Evolutionary conservation across 192 early-diverging fungal species (phyloP), one percentile per base, ranked within the genome.

Genomic region (Thamnidium elegans): DNA sequence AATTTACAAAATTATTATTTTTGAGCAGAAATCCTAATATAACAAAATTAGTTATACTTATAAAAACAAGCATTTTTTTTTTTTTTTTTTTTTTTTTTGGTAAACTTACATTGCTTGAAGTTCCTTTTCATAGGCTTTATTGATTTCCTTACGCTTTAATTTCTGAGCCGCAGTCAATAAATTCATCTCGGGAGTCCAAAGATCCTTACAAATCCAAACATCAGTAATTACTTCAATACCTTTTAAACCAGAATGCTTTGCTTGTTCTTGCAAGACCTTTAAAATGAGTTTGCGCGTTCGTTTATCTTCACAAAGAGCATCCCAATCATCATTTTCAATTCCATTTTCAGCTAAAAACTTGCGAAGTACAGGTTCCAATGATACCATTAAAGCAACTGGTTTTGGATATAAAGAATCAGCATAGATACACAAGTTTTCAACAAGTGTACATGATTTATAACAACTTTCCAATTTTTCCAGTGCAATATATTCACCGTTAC

Each of bases 111-210:
- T 80, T 17, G 47, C 46, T 55, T 85, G 71, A 61, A 94, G 75
- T 67, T 90, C 59, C 1, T 55, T 17, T 55, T 80, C 74, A 71
- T 90, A 91, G 21, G 66, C 73, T 46, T 82, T 73, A 53, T 75
- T 73, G 31, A 98, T 89, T 19, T 81, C 90, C 42, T 83, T 84
- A 45, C 96, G 86, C 52, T 94, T 89, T 55, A 97, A 72, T 78
- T 97, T 97, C 74, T 89, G 90, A n/a, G 95, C 94, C 10, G 97
- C 90, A 32, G 97, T 99, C 69, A 93, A 73, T 58, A 88, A 69
- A 23, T 83, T 87, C 65, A 74, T 58, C 75, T 99, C 87, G 11
- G 94, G 84, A 3, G 94, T 97, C 97, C 97, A 99, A 66, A 91
- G 80, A 39, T 91, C 93, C 3, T 74, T 65, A 55, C 81, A 82